Evolutionary conservation across 208 protist species (phyloP), one percentile per base, ranked within the genome.

Genomic region (Acanthamoeba healyi): DNA sequence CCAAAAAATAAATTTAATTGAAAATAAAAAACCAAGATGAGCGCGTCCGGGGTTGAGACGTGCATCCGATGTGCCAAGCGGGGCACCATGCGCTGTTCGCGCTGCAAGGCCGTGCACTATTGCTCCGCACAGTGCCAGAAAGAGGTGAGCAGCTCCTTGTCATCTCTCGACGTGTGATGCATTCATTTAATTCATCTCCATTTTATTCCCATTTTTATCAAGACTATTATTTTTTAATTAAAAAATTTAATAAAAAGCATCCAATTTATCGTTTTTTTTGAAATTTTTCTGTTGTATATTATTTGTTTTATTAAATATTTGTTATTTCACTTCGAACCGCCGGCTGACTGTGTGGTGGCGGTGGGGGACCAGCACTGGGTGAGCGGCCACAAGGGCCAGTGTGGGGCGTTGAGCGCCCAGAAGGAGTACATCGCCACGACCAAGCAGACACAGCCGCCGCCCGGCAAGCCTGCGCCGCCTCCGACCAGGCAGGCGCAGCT

Each of bases 301-400:
- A 32, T 46, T 79, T 79, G 7, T 46, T 79, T 5, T 79, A 79
- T 12, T n/a, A n/a, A n/a, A n/a, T n/a, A n/a, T n/a, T n/a, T n/a
- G n/a, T n/a, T n/a, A n/a, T n/a, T n/a, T n/a, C n/a, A n/a, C n/a
- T n/a, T n/a, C n/a, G n/a, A n/a, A n/a, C n/a, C n/a, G n/a, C n/a
- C n/a, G n/a, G n/a, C n/a, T n/a, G n/a, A n/a, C n/a, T n/a, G n/a
- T n/a, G n/a, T n/a, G n/a, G n/a, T n/a, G n/a, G n/a, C n/a, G n/a
- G n/a, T n/a, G n/a, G n/a, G n/a, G n/a, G n/a, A n/a, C n/a, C 81
- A 88, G 49, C 86, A 92, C 38, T 92, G 86, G 86, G 26, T 49
- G 10, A 77, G 63, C 86, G 86, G 86, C 17, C 86, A 92, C 36
- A 65, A 74, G n/a, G 86, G 86, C 40, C 86, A 92, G 63, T 92